phyloP scores from a whole-genome alignment of 75 land plant genomes.

The Gnetum montanum region DNA sequence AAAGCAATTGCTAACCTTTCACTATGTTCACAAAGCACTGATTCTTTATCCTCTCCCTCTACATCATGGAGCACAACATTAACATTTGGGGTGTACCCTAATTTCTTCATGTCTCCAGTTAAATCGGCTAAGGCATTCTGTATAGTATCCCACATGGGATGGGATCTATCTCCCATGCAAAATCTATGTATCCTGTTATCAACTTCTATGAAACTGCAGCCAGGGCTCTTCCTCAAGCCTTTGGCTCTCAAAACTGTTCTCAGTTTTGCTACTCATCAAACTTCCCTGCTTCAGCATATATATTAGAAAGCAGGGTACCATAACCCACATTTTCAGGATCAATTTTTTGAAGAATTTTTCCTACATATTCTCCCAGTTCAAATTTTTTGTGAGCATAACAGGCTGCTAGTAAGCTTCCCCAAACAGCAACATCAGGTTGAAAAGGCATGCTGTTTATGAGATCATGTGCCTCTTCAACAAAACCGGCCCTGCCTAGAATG shows the following conservation, averaged over 20 bases:
- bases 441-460: constrained; percentile 29
- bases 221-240: neutral
- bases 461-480: constrained; percentile 26
- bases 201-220: neutral
- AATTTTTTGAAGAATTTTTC: constrained; percentile 12
- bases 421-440: constrained; percentile 15
- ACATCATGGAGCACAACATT: neutral
- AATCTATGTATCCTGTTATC: neutral
- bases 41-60: constrained; percentile 14
- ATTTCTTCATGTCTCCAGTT: neutral
- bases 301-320: constrained; percentile 32
- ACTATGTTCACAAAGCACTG: constrained; percentile 14
- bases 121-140: neutral
- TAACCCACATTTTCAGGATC: constrained; percentile 20
- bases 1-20: constrained; percentile 18
- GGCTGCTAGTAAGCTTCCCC: constrained; percentile 44
- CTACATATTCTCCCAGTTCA: constrained; percentile 22
- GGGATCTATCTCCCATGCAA: constrained; percentile 2
- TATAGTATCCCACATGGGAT: constrained; percentile 13
- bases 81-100: neutral
- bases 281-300: constrained; percentile 31
- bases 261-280: constrained; percentile 24
- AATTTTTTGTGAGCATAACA: constrained; percentile 33
- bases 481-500: constrained; percentile 47
- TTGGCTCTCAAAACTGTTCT: constrained; percentile 9